phyloP scores from a whole-genome alignment of 148 eudicot genomes.

The Fallopia convolvulus region DNA sequence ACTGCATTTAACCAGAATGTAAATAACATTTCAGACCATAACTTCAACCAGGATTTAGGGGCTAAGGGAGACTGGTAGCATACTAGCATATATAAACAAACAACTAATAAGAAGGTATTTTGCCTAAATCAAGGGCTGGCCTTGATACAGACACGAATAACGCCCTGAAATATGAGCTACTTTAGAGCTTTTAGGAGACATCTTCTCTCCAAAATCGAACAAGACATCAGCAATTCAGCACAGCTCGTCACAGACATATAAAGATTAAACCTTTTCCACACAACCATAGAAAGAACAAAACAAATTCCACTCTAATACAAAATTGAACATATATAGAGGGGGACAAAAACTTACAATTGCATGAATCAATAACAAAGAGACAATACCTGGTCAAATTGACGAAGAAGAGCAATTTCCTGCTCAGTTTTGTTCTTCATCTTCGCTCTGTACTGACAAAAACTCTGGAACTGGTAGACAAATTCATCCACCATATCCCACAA shows the following conservation, averaged over 20 bases:
- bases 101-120: background rate
- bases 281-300: background rate
- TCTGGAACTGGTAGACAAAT: slow-evolving; percentile 94
- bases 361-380: background rate
- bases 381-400: slow-evolving; percentile 66
- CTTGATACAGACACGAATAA: background rate
- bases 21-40: background rate
- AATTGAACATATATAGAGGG: background rate
- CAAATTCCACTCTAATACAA: background rate
- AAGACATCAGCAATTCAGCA: background rate
- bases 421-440: slow-evolving; percentile 92
- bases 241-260: background rate
- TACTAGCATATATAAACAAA: background rate
- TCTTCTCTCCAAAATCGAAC: background rate
- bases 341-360: background rate
- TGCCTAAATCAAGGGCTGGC: background rate
- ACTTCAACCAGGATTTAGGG: background rate
- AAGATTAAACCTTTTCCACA: background rate
- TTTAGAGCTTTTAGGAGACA: background rate
- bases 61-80: background rate
- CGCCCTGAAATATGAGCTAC: background rate
- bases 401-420: slow-evolving; percentile 76
- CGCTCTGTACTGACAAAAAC: slow-evolving; percentile 88
- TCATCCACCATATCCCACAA: slow-evolving; percentile 99
- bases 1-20: background rate